These are phyloP conservation scores for Curvularia sp. DNA, from an alignment of 2,329 filamentous ascomycete species.

Conservation along the genomic window DNA sequence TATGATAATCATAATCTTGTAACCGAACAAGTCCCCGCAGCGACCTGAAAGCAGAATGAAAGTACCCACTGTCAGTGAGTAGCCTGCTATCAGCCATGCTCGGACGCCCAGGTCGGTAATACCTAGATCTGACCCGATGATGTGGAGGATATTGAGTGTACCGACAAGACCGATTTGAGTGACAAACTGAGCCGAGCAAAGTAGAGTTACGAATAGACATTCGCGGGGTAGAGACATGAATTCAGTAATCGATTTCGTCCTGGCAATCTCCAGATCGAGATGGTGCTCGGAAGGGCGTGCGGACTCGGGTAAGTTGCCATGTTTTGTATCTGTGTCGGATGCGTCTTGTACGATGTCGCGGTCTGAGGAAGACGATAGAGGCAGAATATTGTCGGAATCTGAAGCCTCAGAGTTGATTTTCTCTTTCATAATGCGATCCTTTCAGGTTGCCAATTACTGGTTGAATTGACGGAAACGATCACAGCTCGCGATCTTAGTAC, in stretches of 20 bases:
- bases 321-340: neutral
- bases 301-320: neutral
- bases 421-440: neutral
- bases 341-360: neutral
- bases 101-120: constrained; percentile 51
- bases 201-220: constrained; percentile 34
- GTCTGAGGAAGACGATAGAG: neutral
- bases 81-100: constrained; percentile 59
- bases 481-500: neutral
- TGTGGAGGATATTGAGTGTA: constrained; percentile 50
- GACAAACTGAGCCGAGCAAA: constrained; percentile 40
- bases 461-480: neutral
- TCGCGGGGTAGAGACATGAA: constrained; percentile 33
- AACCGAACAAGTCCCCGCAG: constrained; percentile 59
- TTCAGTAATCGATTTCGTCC: constrained; percentile 32
- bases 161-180: constrained; percentile 54
- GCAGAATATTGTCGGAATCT: neutral
- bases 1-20: constrained; percentile 58
- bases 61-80: constrained; percentile 58
- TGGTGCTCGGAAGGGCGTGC: neutral
- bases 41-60: constrained; percentile 60
- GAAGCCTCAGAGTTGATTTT: neutral
- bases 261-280: constrained; percentile 23
- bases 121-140: constrained; percentile 53
- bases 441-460: neutral